phyloP scores from a whole-genome alignment of 2,329 filamentous ascomycete genomes.

The Tolypocladium sp. region DNA sequence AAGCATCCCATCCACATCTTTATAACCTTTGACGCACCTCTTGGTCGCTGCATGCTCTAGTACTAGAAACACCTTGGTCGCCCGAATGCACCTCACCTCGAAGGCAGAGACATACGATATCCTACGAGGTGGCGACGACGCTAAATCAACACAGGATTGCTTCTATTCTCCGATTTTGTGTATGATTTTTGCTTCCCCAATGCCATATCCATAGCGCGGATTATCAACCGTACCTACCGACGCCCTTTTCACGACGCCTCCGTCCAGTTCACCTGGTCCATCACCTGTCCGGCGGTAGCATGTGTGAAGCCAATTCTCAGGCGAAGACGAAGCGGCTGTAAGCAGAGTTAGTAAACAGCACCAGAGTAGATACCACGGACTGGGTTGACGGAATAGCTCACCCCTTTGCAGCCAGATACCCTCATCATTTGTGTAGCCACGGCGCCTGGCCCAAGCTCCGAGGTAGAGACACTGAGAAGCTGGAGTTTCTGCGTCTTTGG shows the following conservation, averaged over 20 bases:
- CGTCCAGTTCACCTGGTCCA: slow-evolving; percentile 95
- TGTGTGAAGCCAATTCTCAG: slow-evolving; percentile 76
- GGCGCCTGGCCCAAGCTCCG: slow-evolving; percentile 64
- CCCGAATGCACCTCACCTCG: not conserved
- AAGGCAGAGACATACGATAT: not conserved
- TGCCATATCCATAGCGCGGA: not conserved
- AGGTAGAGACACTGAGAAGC: slow-evolving; percentile 77
- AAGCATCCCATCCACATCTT: not conserved
- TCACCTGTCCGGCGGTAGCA: slow-evolving; percentile 59
- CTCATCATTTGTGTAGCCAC: slow-evolving; percentile 90
- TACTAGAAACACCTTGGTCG: not conserved
- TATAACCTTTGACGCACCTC: not conserved
- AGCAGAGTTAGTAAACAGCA: slow-evolving; percentile 7
- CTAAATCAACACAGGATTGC: not conserved
- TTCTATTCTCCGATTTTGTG: not conserved
- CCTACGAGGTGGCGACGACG: not conserved
- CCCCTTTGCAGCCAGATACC: slow-evolving; percentile 74
- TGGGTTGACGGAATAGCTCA: slow-evolving; percentile 44
- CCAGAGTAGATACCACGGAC: not conserved
- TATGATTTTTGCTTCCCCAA: not conserved
- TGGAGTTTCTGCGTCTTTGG: slow-evolving; percentile 95
- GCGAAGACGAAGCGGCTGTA: slow-evolving; percentile 72
- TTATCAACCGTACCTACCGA: too few species aligned
- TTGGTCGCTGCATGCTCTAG: not conserved
- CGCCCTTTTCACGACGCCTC: slow-evolving; percentile 48